These are phyloP conservation scores for Neofusicoccum cordaticola DNA, from an alignment of 2,329 filamentous ascomycete genomes.

Conservation along the genomic window DNA sequence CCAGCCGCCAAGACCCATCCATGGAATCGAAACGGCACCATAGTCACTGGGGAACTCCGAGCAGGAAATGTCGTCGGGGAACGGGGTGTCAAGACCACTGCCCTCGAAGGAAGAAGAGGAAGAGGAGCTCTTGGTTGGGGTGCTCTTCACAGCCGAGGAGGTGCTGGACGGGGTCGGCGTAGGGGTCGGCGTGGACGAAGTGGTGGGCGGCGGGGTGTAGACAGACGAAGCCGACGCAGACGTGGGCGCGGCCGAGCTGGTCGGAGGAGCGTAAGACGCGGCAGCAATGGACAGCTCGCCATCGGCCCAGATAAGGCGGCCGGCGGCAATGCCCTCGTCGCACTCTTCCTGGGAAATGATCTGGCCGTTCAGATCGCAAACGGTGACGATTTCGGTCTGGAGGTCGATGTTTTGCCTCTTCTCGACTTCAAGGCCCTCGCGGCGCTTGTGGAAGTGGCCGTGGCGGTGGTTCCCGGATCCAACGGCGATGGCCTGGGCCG, in stretches of 20 bases:
- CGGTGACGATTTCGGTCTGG: conserved; percentile 60
- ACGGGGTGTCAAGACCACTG: conserved; percentile 61
- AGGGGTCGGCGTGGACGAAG: conserved; percentile 20
- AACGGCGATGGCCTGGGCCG: conserved; percentile 7
- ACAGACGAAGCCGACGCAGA: conserved; percentile 37
- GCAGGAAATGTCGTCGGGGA: conserved; percentile 74
- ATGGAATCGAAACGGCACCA: conserved; percentile 69
- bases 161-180: conserved; percentile 27
- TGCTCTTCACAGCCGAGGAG: conserved; percentile 23
- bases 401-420: conserved; percentile 44
- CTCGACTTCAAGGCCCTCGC: not conserved
- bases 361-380: conserved; percentile 69
- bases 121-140: conserved; percentile 17
- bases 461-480: conserved; percentile 12
- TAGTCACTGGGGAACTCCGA: conserved; percentile 73
- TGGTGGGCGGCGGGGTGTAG: not conserved
- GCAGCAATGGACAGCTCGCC: conserved; percentile 43
- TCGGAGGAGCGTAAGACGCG: conserved; percentile 19
- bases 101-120: conserved; percentile 12
- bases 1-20: conserved; percentile 72
- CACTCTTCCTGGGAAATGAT: conserved; percentile 63
- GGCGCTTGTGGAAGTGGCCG: conserved; percentile 7
- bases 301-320: conserved; percentile 58
- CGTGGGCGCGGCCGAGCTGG: conserved; percentile 26
- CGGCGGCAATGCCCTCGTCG: conserved; percentile 67